A percentile compares a stretch with the other conserved stretches of the same genome.
Conservation (phyloP, 257 asterid species). For the Nicotiana noctiflora region DNA sequence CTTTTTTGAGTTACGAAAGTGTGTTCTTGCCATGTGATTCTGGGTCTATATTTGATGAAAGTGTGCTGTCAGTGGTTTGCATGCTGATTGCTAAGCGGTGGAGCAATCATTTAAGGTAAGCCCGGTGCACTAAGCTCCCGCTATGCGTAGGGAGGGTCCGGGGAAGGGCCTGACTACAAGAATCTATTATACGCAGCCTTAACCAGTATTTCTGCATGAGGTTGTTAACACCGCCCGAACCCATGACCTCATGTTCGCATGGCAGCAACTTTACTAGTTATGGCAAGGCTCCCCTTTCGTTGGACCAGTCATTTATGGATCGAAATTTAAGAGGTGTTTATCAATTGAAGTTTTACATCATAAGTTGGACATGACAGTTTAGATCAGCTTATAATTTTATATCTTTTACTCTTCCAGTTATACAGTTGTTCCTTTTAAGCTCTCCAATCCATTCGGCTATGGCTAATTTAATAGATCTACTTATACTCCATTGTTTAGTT, state of each 20-base stretch:
- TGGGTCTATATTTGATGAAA: neutral
- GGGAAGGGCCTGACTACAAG: no score
- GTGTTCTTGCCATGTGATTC: conserved; percentile 6
- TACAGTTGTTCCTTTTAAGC: neutral
- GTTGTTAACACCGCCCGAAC: no score
- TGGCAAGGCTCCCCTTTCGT: no score
- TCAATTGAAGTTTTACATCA: neutral
- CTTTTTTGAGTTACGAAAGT: neutral
- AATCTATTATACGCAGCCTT: no score
- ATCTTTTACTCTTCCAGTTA: neutral
- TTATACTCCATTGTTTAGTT: neutral
- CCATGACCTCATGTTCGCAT: no score
- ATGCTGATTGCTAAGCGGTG: neutral
- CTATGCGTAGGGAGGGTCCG: no score
- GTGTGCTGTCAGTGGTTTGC: neutral
- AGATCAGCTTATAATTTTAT: neutral
- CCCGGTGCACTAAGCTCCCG: no score
- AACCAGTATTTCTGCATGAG: no score
- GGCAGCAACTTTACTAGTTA: no score
- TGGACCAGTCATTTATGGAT: neutral
- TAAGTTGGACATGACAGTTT: neutral
- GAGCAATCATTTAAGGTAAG: no score
- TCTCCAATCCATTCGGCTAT: neutral
- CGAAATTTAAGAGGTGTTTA: neutral
- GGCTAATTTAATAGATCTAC: neutral